A percentile compares a stretch with the other conserved stretches of the same genome.
Conservation (phyloP, 805 yeast genomes). For the Wickerhamiella spandovensis region DNA sequence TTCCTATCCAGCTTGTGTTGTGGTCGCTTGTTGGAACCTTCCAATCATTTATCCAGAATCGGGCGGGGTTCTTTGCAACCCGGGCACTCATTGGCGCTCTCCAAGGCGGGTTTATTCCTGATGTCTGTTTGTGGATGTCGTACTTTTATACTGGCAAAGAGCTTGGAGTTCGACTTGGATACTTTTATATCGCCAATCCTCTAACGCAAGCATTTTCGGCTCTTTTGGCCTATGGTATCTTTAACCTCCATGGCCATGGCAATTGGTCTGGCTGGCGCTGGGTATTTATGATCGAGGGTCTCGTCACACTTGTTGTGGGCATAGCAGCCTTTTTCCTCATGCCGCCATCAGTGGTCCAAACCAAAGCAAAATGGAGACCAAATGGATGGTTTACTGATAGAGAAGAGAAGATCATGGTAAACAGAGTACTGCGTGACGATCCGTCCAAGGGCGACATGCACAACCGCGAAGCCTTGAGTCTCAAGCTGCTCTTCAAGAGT, state of each 20-base stretch:
- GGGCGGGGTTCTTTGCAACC: slow-evolving; percentile 32
- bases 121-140: slow-evolving; percentile 47
- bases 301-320: slow-evolving; percentile 42
- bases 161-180: slow-evolving; percentile 42
- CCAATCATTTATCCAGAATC: slow-evolving; percentile 35
- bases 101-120: slow-evolving; percentile 63
- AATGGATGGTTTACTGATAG: slow-evolving; percentile 42
- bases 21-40: slow-evolving; percentile 47
- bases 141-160: slow-evolving; percentile 52
- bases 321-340: slow-evolving; percentile 32
- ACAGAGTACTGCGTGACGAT: slow-evolving; percentile 48
- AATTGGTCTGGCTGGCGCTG: slow-evolving; percentile 50
- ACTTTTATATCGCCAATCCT: slow-evolving; percentile 46
- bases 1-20: slow-evolving; percentile 42
- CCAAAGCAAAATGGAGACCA: slow-evolving; percentile 36
- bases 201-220: slow-evolving; percentile 34
- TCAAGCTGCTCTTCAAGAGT: slow-evolving; percentile 30
- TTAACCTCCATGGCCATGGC: slow-evolving; percentile 34
- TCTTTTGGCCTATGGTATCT: slow-evolving; percentile 40
- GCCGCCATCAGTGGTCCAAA: slow-evolving; percentile 45
- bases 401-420: slow-evolving; percentile 46
- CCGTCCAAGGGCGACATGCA: slow-evolving; percentile 53
- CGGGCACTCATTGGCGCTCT: slow-evolving; percentile 41
- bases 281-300: slow-evolving; percentile 53
- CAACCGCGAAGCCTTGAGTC: slow-evolving; percentile 40